These are phyloP conservation scores for Lasiodiplodia hormozganensis DNA, from an alignment of 2,329 filamentous ascomycete genomes.

Conservation along the genomic window DNA sequence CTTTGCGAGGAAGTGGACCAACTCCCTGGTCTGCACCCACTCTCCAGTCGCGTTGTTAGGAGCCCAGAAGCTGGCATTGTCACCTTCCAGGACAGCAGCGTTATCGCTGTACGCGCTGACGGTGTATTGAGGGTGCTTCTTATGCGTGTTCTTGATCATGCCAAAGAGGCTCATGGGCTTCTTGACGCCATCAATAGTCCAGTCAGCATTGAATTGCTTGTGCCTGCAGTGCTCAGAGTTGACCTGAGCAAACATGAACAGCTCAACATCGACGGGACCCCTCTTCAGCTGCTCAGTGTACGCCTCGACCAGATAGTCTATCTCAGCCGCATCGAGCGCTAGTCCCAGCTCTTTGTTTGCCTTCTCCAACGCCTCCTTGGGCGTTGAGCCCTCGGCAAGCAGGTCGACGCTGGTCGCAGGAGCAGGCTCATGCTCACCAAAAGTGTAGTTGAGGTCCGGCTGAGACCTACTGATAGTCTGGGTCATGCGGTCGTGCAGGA, in stretches of 20 bases:
- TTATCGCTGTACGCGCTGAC: constrained; percentile 98
- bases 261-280: constrained; percentile 84
- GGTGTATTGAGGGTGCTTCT: constrained; percentile 77
- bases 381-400: constrained; percentile 68
- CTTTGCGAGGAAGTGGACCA: constrained; percentile 87
- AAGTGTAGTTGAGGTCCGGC: constrained; percentile 78
- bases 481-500: constrained; percentile 94
- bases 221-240: constrained; percentile 93
- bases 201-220: constrained; percentile 96
- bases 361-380: constrained; percentile 75
- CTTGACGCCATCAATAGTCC: constrained; percentile 87
- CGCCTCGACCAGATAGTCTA: constrained; percentile 90
- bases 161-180: constrained; percentile 85
- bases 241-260: constrained; percentile 99
- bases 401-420: constrained; percentile 79
- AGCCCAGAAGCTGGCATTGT: constrained; percentile 79
- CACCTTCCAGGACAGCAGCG: constrained; percentile 85
- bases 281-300: constrained; percentile 71
- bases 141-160: constrained; percentile 97
- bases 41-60: constrained; percentile 85
- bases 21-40: constrained; percentile 87
- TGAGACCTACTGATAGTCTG: constrained; percentile 73
- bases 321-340: constrained; percentile 85
- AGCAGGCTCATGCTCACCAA: constrained; percentile 70
- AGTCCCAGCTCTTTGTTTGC: constrained; percentile 87